Percentiles rank a stretch among this genome's conserved stretches.
Evolutionary conservation across 805 yeast species (phyloP).

Genomic region (Candida boleticola): DNA sequence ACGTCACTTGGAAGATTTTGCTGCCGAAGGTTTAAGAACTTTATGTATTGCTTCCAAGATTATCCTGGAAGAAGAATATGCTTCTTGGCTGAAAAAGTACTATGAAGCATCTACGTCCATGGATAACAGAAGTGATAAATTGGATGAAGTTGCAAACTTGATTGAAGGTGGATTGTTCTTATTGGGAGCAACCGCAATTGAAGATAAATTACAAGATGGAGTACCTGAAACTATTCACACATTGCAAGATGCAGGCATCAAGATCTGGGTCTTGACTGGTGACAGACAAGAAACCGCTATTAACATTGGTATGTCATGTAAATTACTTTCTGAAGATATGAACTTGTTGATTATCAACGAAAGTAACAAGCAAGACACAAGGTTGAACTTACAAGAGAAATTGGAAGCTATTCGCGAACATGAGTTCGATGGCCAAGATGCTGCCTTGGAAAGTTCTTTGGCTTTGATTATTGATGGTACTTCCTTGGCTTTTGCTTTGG

Average conservation of each 20-base stretch:
- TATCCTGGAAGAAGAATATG: constrained; percentile 75
- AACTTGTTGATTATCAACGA: constrained; percentile 87
- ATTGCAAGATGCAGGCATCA: constrained; percentile 93
- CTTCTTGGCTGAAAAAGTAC: constrained; percentile 62
- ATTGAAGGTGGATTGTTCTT: constrained; percentile 79
- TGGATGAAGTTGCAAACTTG: constrained; percentile 86
- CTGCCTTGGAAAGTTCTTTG: constrained; percentile 56
- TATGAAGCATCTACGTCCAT: constrained; percentile 81
- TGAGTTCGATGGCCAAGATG: constrained; percentile 64
- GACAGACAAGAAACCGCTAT: constrained; percentile 99
- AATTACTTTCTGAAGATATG: constrained; percentile 92
- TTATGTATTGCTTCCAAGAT: constrained; percentile 87
- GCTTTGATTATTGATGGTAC: constrained; percentile 95
- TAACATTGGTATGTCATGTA: constrained; percentile 98
- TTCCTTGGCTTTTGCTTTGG: constrained; percentile 83
- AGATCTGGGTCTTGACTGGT: constrained; percentile 97
- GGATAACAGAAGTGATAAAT: constrained; percentile 65
- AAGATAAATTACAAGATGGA: constrained; percentile 95
- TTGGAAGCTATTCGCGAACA: constrained; percentile 69
- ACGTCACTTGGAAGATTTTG: constrained; percentile 91
- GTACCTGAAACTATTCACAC: constrained; percentile 97
- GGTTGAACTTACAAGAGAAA: constrained; percentile 69
- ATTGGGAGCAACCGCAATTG: constrained; percentile 97
- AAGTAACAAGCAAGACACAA: constrained; percentile 74
- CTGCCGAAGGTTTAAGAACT: constrained; percentile 93